Evolutionary conservation across 371 early-diverging fungal genomes (phyloP).

Genomic region (Apophysomyces trapeziformis): DNA sequence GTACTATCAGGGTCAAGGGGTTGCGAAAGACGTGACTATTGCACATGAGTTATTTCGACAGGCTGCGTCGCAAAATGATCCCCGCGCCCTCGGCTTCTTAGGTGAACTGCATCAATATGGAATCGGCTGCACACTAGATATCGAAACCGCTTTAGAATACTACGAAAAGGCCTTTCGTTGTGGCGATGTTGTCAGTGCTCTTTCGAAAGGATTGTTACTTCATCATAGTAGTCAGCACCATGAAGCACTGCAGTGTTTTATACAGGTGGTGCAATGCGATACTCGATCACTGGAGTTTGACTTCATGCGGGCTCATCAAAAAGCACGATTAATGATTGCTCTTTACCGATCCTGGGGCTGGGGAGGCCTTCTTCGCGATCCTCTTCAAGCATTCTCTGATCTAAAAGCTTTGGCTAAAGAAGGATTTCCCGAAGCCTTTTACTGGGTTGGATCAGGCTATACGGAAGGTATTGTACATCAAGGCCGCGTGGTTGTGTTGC

Average conservation of each 20-base stretch:
- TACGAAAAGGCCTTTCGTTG: slow-evolving; percentile 10
- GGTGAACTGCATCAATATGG: slow-evolving; percentile 29
- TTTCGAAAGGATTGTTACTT: slow-evolving; percentile 8
- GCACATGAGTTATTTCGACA: slow-evolving; percentile 41
- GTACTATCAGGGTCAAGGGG: slow-evolving; percentile 43
- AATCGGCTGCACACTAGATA: slow-evolving; percentile 19
- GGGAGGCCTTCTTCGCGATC: slow-evolving; percentile 12
- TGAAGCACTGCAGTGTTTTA: slow-evolving; percentile 18
- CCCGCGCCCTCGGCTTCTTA: slow-evolving; percentile 21
- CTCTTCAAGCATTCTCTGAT: slow-evolving; percentile 12
- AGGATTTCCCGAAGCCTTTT: slow-evolving; percentile 28
- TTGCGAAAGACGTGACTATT: slow-evolving; percentile 29
- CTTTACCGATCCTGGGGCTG: slow-evolving; percentile 38
- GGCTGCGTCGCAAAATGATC: slow-evolving; percentile 30
- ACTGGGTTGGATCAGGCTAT: slow-evolving; percentile 44
- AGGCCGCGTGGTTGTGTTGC: not conserved
- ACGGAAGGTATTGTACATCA: slow-evolving; percentile 28
- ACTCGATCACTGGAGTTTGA: slow-evolving; percentile 14
- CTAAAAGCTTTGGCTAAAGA: slow-evolving; percentile 8
- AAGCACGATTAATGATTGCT: slow-evolving; percentile 22
- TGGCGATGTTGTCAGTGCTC: slow-evolving; percentile 7
- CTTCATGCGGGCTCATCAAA: slow-evolving; percentile 7
- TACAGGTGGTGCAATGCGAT: slow-evolving; percentile 7
- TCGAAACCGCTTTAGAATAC: slow-evolving; percentile 8
- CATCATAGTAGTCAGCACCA: not conserved